Base-by-base conservation (phyloP, 1,139 yeast genomes). In the Protomyces inouyei region DNA sequence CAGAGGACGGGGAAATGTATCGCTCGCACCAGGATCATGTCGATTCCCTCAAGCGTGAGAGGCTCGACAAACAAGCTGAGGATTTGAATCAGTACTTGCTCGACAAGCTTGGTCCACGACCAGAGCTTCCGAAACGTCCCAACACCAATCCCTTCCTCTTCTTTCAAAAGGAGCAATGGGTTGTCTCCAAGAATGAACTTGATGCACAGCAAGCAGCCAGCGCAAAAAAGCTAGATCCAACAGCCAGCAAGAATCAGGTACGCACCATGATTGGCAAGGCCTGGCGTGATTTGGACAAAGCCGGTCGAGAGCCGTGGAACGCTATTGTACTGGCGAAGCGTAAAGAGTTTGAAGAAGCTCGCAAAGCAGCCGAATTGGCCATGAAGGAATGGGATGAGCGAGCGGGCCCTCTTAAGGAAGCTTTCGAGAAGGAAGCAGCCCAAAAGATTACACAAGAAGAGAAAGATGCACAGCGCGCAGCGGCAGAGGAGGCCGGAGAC, bases 101-200 rank as follows among this genome's bases (percentile, higher is more conserved):
- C 6, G 60, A 52, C 55, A 77, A 74, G 64, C 69, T 78, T 9
- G 80, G 80, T 1, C 75, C 74, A 32, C 71, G 75, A 40, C 80
- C 80, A 0, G 71, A 71, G 36, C 75, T 74, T 61, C 80, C 80
- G 1, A 78, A 76, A 55, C 70, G 78, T 23, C 66, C 71, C 2
- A 76, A 76, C 5, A 77, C 79, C 6, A 78, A 78, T 66, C 80
- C 80, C n/a, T 78, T 77, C 64, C 67, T 78, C 56, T 72, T 78
- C 18, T 78, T 76, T 68, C 80, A 78, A 64, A 77, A 77, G 65
- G 78, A 76, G 56, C 77, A 76, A 67, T 78, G 80, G 80, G 79
- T 77, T 37, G 72, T 71, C 32, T 76, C 79, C 63, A 73, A 78
- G 25, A 70, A 70, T 52, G 74, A 74, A 57, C 74, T 79, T 3